Base-by-base conservation (phyloP, 2,329 filamentous ascomycete genomes). In the Hypoxylon sp. region DNA sequence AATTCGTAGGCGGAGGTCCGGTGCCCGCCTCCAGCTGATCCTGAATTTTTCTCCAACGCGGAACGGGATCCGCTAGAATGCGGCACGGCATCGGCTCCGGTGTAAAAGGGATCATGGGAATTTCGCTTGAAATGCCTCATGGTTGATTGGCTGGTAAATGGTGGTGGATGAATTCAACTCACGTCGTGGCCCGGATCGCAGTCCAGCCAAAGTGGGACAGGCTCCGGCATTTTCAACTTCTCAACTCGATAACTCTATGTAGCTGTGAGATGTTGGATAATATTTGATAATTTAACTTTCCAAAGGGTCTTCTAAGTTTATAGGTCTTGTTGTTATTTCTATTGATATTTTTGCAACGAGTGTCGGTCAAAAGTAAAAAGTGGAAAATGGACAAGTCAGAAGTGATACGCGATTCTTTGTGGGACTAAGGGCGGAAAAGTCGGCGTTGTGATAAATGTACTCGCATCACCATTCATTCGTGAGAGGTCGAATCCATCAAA, bases 151-250 rank as follows among this genome's bases (percentile, higher is more conserved):
- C 29, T 50, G n/a, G 52, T 19, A 66, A 59, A 54, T 26, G 31
- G 29, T 14, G 11, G 6, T 33, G 51, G 46, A 13, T 58, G 50
- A 62, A 62, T 31, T 37, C 24, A 69, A 84, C 88, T 81, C 83
- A 91, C 90, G 87, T 93, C 91, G 74, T 89, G 86, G 70, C 87
- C 87, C 11, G 87, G 87, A 75, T 90, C 87, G 71, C 87, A 89
- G 76, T 90, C 87, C 71, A 90, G 80, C 87, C 87, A 89, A 66
- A 89, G 79, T 17, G 87, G 87, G 39, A 88, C 78, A 77, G 79
- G 67, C 69, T 74, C 73, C 10, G 77, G 69, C 77, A 78, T 79
- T 13, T 53, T 44, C 17, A 35, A 48, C 6, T 31, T 31, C 22
- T 48, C 11, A 37, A 63, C 33, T 55, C n/a, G 33, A 59, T 42